A percentile compares a stretch with the other conserved stretches of the same genome.
These are phyloP conservation scores for Microcyclosporella mali DNA, from an alignment of 2,329 filamentous ascomycete genomes.

Conservation along the genomic window DNA sequence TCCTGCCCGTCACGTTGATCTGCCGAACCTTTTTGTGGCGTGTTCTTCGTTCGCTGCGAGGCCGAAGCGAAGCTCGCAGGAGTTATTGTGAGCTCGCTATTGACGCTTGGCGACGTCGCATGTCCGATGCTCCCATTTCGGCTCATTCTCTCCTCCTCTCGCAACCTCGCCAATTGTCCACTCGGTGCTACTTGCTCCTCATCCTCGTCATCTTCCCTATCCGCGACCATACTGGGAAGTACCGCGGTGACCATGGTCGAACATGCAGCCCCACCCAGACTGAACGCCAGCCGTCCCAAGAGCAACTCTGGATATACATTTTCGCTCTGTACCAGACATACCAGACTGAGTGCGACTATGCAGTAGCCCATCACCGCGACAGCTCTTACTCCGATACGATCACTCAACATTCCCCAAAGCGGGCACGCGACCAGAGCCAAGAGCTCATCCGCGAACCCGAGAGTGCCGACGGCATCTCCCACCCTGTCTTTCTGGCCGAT, in stretches of 20 bases:
- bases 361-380: conserved; percentile 67
- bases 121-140: conserved; percentile 41
- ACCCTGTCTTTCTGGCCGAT: conserved; percentile 68
- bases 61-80: conserved; percentile 46
- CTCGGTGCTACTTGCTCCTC: conserved; percentile 16
- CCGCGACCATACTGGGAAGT: conserved; percentile 61
- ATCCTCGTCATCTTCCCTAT: conserved; percentile 13
- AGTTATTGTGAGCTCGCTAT: conserved; percentile 70
- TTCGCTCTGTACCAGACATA: conserved; percentile 74
- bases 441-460: conserved; percentile 79
- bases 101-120: conserved; percentile 60
- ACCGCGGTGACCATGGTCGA: conserved; percentile 97
- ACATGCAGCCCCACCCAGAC: conserved; percentile 77
- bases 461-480: conserved; percentile 73
- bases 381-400: conserved; percentile 65
- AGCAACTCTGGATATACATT: conserved; percentile 87
- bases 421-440: conserved; percentile 77
- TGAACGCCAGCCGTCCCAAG: conserved; percentile 78
- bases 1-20: conserved; percentile 1
- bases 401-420: conserved; percentile 69
- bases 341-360: conserved; percentile 70
- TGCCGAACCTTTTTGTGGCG: conserved; percentile 2
- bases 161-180: conserved; percentile 17
- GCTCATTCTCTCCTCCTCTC: conserved; percentile 21
- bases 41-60: conserved; percentile 12